Conservation (phyloP, 257 asterid genomes). For the Prunella vulgaris region DNA sequence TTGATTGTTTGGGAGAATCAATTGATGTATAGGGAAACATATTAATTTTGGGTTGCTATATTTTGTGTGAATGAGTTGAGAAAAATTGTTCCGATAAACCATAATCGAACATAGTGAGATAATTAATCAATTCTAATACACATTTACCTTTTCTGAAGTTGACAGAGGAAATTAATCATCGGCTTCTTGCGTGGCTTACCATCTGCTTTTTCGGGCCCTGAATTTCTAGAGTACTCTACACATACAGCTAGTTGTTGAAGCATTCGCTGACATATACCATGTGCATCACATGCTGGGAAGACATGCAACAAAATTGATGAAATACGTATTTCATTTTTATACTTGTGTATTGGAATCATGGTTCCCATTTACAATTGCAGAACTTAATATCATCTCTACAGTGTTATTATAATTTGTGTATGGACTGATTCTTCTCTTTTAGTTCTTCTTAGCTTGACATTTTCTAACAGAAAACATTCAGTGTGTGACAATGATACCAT, state of each 20-base stretch:
- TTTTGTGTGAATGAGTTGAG: neutral
- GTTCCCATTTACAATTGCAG: constrained; percentile 8
- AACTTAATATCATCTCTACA: neutral
- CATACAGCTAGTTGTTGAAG: constrained; percentile 9
- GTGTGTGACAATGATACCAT: neutral
- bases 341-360: constrained; percentile 12
- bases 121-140: neutral
- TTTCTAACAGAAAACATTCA: neutral
- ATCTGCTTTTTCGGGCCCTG: constrained; percentile 16
- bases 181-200: constrained; percentile 8
- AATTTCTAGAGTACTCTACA: constrained; percentile 13
- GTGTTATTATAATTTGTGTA: constrained; percentile 9
- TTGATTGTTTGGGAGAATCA: neutral
- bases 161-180: constrained; percentile 13
- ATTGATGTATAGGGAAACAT: neutral
- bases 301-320: neutral
- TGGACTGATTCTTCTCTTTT: constrained; percentile 9
- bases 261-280: constrained; percentile 18
- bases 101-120: neutral
- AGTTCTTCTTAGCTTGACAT: neutral
- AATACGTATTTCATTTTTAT: constrained; percentile 11
- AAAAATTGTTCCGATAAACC: neutral
- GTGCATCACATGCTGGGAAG: constrained; percentile 25
- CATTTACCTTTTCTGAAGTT: neutral
- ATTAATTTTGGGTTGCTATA: neutral